Base-by-base conservation (phyloP, 148 eudicot species). In the Chenopodium album region DNA sequence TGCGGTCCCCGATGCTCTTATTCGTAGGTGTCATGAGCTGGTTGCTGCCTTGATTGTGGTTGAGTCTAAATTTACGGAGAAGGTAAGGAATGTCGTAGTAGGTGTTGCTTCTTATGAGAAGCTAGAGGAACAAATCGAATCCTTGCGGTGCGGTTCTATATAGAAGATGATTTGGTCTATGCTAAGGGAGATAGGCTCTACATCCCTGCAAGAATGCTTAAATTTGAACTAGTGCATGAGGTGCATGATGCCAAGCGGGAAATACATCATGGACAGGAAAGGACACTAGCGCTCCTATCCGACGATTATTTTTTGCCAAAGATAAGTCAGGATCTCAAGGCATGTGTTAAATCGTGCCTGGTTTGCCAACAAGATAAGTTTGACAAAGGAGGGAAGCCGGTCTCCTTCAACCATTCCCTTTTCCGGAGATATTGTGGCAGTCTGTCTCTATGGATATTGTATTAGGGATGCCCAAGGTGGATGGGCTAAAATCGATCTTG, bases 1-100 rank as follows among this genome's bases (percentile, higher is more conserved):
- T 70, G 41, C 4, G 0, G n/a, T 70, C 12, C 77, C 79, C 26
- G n/a, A 81, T 52, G 56, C 84, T 48, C 52, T 48, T 48, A 48
- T 13, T 48, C 52, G 2, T 48, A 48, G 52, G 52, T 9, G 52
- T 2, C 52, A 48, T 48, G 52, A 48, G 13, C 0, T 10, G 14
- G 52, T 48, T 9, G 2, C 2, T 11, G 52, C 52, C 2, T 48
- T 48, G 52, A 10, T 7, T 7, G 2, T 12, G 52, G 52, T 48
- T 9, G 11, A 48, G 13, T 9, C 52, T 9, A 2, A 48, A 13
- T 48, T 48, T 2, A 48, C 52, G 14, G 13, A 48, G 52, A 48
- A 48, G 52, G 52, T 48, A 12, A 10, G 2, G 52, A 11, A 1
- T 48, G 2, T 0, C 52, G 52, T 48, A 0, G 12, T 48, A 1